These are phyloP conservation scores for Oryza nivara DNA, from an alignment of 176 grass and related monocot genomes.

Conservation along the genomic window DNA sequence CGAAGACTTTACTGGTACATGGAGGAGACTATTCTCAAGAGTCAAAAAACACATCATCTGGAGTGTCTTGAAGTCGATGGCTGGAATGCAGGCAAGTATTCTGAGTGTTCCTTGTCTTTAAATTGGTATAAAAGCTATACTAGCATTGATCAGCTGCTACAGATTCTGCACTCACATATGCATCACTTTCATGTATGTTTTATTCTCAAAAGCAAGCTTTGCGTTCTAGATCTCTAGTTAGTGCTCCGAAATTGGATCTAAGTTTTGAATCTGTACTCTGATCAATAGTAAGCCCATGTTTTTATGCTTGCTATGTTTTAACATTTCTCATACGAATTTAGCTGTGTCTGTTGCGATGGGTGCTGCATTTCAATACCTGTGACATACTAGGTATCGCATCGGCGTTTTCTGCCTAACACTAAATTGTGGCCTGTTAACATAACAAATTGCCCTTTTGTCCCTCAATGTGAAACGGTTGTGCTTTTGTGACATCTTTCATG, in stretches of 20 bases:
- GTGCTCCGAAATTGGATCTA: background rate
- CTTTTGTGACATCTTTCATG: background rate
- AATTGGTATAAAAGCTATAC: slow-evolving; percentile 6
- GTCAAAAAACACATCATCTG: slow-evolving; percentile 99
- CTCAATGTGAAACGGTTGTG: background rate
- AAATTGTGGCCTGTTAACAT: background rate
- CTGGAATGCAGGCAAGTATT: slow-evolving; percentile 92
- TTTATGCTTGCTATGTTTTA: background rate
- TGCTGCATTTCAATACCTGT: background rate
- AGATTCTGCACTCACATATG: slow-evolving; percentile 10
- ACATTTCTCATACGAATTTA: background rate
- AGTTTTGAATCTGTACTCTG: slow-evolving; percentile 5
- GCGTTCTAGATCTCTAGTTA: background rate
- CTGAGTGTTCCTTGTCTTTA: background rate
- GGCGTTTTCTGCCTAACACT: background rate
- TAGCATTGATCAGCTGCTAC: background rate
- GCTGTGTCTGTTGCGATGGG: background rate
- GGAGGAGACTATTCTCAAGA: slow-evolving; percentile 94
- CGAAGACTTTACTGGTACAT: slow-evolving; percentile 91
- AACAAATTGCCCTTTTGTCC: slow-evolving; percentile 11
- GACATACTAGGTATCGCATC: slow-evolving; percentile 4
- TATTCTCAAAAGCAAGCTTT: slow-evolving; percentile 12
- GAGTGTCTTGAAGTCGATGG: slow-evolving; percentile 96
- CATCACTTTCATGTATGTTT: background rate
- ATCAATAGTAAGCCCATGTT: background rate